These are phyloP conservation scores for Paramecium tetraurelia DNA, from an alignment of 73 alveolate species.

Conservation along the genomic window DNA sequence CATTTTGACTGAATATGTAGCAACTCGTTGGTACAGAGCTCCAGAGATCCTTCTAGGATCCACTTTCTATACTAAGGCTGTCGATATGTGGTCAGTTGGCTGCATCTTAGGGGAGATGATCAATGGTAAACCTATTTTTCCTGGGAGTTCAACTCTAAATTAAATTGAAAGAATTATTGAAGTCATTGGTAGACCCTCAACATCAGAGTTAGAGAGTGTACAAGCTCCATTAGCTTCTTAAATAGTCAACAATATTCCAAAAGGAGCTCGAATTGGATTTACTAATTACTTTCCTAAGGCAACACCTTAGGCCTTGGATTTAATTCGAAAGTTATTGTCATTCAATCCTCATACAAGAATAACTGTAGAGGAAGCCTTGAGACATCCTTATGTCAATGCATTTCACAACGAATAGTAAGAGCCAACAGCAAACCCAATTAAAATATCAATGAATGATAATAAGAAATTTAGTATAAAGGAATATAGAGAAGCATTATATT, in stretches of 20 bases:
- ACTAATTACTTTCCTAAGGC: conserved; percentile 78
- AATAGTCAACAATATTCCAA: conserved; percentile 72
- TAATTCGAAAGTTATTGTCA: conserved; percentile 63
- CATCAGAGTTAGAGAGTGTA: conserved; percentile 76
- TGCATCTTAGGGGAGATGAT: conserved; percentile 88
- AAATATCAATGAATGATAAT: conserved; percentile 82
- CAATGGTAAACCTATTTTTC: conserved; percentile 80
- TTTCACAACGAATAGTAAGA: conserved; percentile 88
- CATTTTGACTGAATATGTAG: conserved; percentile 85
- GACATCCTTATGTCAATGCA: conserved; percentile 88
- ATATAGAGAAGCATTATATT: conserved; percentile 82
- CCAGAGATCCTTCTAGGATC: conserved; percentile 89
- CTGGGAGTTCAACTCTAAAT: conserved; percentile 89
- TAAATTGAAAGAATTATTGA: conserved; percentile 83
- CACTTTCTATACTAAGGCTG: conserved; percentile 80
- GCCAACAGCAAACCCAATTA: conserved; percentile 69
- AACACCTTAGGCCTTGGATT: conserved; percentile 80
- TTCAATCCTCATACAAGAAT: conserved; percentile 83
- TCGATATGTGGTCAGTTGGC: conserved; percentile 94
- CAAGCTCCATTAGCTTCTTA: conserved; percentile 67
- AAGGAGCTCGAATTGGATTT: conserved; percentile 68
- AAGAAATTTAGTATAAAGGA: conserved; percentile 83
- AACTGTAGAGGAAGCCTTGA: conserved; percentile 85
- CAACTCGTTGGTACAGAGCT: conserved; percentile 93
- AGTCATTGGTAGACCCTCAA: conserved; percentile 84